Conservation (phyloP, 345 rosid species). For the Populus tremula region DNA sequence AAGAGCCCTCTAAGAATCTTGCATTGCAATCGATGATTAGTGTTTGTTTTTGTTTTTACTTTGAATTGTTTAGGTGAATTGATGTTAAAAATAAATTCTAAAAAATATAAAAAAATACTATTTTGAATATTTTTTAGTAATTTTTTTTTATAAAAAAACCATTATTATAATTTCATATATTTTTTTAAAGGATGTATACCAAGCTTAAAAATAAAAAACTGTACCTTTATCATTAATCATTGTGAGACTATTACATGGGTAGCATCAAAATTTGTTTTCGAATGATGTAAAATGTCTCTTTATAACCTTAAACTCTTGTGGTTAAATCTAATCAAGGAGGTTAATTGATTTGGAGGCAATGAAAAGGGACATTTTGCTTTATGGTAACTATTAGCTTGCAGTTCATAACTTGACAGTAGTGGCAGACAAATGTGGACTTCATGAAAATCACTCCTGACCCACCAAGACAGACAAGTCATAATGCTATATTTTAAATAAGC, state of each 20-base stretch:
- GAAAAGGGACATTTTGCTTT: neutral
- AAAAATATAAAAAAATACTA: too few species aligned
- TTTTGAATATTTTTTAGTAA: too few species aligned
- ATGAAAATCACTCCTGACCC: constrained; percentile 29
- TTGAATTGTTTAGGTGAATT: rapidly evolving
- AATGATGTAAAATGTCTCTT: neutral
- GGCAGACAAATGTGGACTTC: constrained; percentile 36
- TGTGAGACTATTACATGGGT: neutral
- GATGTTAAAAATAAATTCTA: too few species aligned
- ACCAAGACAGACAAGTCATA: constrained; percentile 10
- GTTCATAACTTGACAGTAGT: constrained; percentile 14
- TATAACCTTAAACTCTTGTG: neutral
- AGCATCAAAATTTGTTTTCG: neutral
- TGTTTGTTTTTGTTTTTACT: too few species aligned
- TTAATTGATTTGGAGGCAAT: neutral
- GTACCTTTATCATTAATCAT: neutral
- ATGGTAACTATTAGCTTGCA: neutral
- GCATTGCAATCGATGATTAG: too few species aligned
- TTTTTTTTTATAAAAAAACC: too few species aligned
- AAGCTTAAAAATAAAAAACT: neutral
- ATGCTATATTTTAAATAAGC: neutral
- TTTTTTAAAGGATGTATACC: too few species aligned
- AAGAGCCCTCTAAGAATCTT: neutral
- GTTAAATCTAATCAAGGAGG: neutral
- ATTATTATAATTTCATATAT: too few species aligned